Evolutionary conservation across 352 stramenopile genomes (phyloP), one percentile per base, ranked within the genome.

Genomic region (Phytophthora sp.): DNA sequence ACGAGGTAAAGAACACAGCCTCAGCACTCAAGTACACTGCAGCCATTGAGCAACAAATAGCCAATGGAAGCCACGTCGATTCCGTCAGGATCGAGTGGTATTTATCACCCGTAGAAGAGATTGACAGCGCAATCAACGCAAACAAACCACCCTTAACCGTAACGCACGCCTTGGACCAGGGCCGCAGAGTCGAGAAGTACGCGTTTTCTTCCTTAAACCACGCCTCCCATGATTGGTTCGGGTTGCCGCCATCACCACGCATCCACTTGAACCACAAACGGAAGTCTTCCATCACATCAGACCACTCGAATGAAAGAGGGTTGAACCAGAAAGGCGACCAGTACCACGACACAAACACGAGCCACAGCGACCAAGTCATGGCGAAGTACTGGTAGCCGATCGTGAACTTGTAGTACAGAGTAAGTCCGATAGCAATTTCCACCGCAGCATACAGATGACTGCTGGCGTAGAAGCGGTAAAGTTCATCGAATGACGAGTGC

Each of bases 261-360:
- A 98, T 98, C 95, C 95, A 99, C 39, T 87, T 82, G n/a, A 98
- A 82, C 84, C 93, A 99, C 31, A 83, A 74, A 10, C 72, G 62
- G 37, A 88, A 97, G 67, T 99, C 96, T 30, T 93, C 78, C 32
- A 86, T 71, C 11, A 98, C 94, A 44, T 98, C 89, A 50, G 93
- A 93, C 95, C 95, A 99, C 59, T 99, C 96, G 59, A 99, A 99
- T 35, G 94, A 96, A 11, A 99, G 78, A 46, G 97, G 97, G 66
- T 99, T 99, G 78, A 99, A 99, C 97, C 97, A 99, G 82, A 99
- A 99, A 24, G 97, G 97, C 44, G 95, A 98, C 26, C 92, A 96
- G 50, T 97, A 87, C 80, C 79, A 89, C 26, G 74, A 87, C 24
- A 69, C 31, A 27, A 87, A 79, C 24, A 89, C 96, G 20, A 99